Evolutionary conservation across 495 filamentous ascomycete genomes (phyloP), one percentile per base, ranked within the genome.

Genomic region (Collariella sp.): DNA sequence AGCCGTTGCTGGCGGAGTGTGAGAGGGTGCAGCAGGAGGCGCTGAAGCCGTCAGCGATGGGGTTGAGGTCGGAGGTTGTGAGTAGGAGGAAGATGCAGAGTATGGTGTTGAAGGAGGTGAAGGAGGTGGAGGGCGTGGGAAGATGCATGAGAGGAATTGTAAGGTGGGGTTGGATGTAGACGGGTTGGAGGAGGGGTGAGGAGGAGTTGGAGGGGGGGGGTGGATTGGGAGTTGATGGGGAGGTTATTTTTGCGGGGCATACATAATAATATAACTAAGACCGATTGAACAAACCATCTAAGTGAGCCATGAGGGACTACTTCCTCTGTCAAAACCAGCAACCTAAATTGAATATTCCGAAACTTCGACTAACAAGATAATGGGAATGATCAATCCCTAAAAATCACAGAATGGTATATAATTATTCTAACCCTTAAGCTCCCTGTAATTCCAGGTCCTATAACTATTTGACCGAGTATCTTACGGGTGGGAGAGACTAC

Each of bases 1-100:
- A 55, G 23, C 71, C 70, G 16, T 60, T 80, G 9, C 57, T 70
- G 16, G 63, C 59, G 22, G 26, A 29, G 1, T 62, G 64, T 46
- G 61, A 70, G 49, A 20, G 19, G 0, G 12, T 29, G 10, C 72
- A 75, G 52, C 64, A 63, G 3, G 59, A 56, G 15, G 53, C 46
- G 1, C 1, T 6, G 24, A 66, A 62, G 40, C 40, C 10, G 9
- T 46, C 4, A 9, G 29, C n/a, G n/a, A n/a, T n/a, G n/a, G n/a
- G 1, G n/a, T 42, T 10, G 9, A 31, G 26, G 26, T 9, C 26
- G 4, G 4, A 4, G 4, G 55, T 36, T 11, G 10, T 22, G 2
- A 43, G 11, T 7, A 29, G 48, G 11, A 59, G 59, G 23, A 46
- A 43, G 29, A 43, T 44, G 15, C 40, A 46, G 19, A 24, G 31